Percentiles rank a stretch among this genome's conserved stretches.
Evolutionary conservation across 2,329 filamentous ascomycete species (phyloP).

Genomic region (Neofusicoccum sp.): DNA sequence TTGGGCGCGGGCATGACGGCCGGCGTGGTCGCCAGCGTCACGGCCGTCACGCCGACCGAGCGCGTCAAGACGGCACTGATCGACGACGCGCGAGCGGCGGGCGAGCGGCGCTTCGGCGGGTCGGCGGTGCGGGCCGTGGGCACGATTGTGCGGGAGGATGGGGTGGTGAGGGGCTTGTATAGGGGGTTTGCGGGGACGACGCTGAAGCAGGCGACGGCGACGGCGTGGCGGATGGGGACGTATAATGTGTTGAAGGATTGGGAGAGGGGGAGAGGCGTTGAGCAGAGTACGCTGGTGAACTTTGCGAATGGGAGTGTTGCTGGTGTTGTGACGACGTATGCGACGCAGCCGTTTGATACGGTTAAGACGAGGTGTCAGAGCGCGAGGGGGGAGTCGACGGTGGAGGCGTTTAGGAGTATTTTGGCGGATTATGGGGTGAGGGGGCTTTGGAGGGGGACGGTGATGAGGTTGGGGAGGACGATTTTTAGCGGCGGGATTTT

Average conservation of each 20-base stretch:
- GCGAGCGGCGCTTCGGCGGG: constrained; percentile 46
- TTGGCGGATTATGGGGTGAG: constrained; percentile 57
- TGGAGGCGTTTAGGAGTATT: constrained; percentile 56
- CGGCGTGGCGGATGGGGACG: constrained; percentile 60
- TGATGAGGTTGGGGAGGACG: constrained; percentile 64
- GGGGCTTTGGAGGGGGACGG: constrained; percentile 66
- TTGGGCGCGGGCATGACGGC: constrained; percentile 91
- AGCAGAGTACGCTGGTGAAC: constrained; percentile 53
- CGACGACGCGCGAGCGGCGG: constrained; percentile 53
- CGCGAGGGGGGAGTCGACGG: constrained; percentile 56
- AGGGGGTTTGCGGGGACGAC: constrained; percentile 60
- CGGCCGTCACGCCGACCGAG: constrained; percentile 67
- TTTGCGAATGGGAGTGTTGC: constrained; percentile 63
- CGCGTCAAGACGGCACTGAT: constrained; percentile 67
- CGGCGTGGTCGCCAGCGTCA: constrained; percentile 85
- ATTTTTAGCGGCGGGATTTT: constrained; percentile 59
- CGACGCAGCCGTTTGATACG: constrained; percentile 62
- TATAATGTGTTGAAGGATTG: constrained; percentile 65
- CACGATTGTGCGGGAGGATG: constrained; percentile 52
- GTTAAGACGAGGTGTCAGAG: constrained; percentile 64
- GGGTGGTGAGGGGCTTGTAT: constrained; percentile 53
- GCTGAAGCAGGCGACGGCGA: constrained; percentile 61
- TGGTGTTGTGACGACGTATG: constrained; percentile 59
- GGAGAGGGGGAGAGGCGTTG: constrained; percentile 47
- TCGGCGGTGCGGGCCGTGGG: constrained; percentile 52